Evolutionary conservation across 1,284 basidiomycete genomes (phyloP), one percentile per base, ranked within the genome.

Genomic region (Gomphus bonarii): DNA sequence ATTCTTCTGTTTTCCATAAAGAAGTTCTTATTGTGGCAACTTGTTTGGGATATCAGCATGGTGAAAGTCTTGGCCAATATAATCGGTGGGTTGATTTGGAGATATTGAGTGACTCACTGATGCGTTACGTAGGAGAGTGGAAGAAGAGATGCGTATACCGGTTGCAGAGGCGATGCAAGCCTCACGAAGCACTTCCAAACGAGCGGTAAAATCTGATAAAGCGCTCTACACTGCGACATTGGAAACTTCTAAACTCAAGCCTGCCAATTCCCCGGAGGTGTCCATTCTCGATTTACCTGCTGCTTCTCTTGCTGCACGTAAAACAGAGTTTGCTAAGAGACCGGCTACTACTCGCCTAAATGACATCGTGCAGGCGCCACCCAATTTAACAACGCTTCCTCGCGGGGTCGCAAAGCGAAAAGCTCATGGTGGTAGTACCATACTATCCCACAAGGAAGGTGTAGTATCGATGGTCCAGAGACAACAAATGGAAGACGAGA

Each of bases 381-480:
- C 86, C 0, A 66, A 69, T 14, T 64, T 80, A 35, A 74, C 67
- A 58, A 72, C 69, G 63, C 63, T 73, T 3, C 73, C 78, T 2
- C 73, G 74, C 36, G 71, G 72, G 25, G 73, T 67, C 10, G 65
- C 51, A 61, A 55, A 50, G 46, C 57, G 33, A 28, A 60, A 54
- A 14, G 54, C 58, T 18, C 58, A 62, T 12, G 64, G 65, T 47
- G 38, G 65, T 46, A 16, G 38, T 40, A 64, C 62, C 60, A 55
- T 42, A 55, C 59, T 54, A 70, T 69, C 61, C 40, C 50, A 54
- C 59, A 58, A 36, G 40, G 66, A 65, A 20, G 76, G 75, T 2
- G 74, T 85, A 10, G 60, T 88, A 28, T 85, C 82, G n/a, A 81
- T 86, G 77, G 80, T 82, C 6, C 85, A 88, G 70, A 83, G 80